Percentiles rank a stretch among this genome's conserved stretches.
Conservation (phyloP, 495 filamentous ascomycete species). For the Xeromyces bisporus region DNA sequence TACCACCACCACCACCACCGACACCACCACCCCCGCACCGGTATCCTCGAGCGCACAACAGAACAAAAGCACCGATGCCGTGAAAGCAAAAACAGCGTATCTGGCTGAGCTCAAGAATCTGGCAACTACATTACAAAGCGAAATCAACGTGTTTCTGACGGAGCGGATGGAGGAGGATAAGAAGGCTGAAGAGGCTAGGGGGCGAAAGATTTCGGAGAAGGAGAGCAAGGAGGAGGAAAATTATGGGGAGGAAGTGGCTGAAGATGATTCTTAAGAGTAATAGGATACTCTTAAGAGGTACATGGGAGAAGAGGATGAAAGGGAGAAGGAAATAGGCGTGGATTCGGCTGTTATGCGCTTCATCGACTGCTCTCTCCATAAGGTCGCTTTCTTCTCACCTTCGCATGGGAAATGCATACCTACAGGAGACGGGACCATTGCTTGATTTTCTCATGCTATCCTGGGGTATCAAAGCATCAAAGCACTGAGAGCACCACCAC, state of each 20-base stretch:
- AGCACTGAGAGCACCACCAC: conserved; percentile 11
- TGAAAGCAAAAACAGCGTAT: conserved; percentile 44
- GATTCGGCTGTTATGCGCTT: too few species aligned
- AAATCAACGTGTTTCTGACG: conserved; percentile 72
- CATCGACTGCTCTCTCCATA: too few species aligned
- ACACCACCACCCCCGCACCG: conserved; percentile 38
- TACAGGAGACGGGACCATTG: too few species aligned
- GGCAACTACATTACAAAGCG: conserved; percentile 44
- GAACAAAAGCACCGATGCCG: conserved; percentile 19
- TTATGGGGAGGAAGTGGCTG: conserved; percentile 63
- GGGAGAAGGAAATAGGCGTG: conserved; percentile 2
- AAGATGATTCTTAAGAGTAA: conserved; percentile 29
- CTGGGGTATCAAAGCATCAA: conserved; percentile 32
- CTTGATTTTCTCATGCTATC: too few species aligned
- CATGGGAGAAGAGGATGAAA: conserved; percentile 8
- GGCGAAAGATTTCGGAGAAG: conserved; percentile 33
- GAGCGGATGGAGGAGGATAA: conserved; percentile 82
- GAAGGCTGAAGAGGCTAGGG: conserved; percentile 21
- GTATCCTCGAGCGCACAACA: conserved; percentile 21
- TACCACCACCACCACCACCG: conserved; percentile 26
- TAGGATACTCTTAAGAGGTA: neutral
- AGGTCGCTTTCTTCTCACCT: too few species aligned
- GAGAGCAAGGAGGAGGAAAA: conserved; percentile 64
- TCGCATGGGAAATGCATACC: too few species aligned
- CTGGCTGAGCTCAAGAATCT: conserved; percentile 47